Evolutionary conservation across 805 yeast genomes (phyloP).

Genomic region (Diddensiella caesifluorescens): DNA sequence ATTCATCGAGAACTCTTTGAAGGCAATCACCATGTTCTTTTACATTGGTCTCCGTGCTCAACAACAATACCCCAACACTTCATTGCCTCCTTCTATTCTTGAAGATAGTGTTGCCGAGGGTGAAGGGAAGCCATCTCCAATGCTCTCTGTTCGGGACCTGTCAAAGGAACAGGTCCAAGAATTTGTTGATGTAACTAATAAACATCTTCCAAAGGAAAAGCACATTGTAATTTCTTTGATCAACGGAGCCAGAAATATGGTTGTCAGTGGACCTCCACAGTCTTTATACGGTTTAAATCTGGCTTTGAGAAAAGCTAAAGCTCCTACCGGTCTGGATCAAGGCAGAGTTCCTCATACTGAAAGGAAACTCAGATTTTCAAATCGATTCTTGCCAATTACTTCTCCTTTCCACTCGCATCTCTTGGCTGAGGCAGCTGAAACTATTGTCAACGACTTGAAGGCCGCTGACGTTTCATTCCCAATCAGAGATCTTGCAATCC

Average conservation of each 20-base stretch:
- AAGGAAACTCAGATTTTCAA: slow-evolving; percentile 89
- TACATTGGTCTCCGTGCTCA: slow-evolving; percentile 91
- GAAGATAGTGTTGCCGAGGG: slow-evolving; percentile 89
- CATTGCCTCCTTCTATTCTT: slow-evolving; percentile 87
- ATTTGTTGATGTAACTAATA: slow-evolving; percentile 80
- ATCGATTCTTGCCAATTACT: slow-evolving; percentile 89
- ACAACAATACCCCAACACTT: slow-evolving; percentile 85
- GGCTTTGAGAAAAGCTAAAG: slow-evolving; percentile 88
- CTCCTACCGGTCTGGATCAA: slow-evolving; percentile 91
- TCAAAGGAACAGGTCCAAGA: slow-evolving; percentile 71
- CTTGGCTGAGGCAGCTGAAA: slow-evolving; percentile 63
- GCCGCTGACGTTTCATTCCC: slow-evolving; percentile 53
- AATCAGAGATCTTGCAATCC: slow-evolving; percentile 58
- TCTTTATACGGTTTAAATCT: slow-evolving; percentile 93
- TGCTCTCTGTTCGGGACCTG: slow-evolving; percentile 91
- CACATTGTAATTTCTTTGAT: slow-evolving; percentile 86
- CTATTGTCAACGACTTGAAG: slow-evolving; percentile 61
- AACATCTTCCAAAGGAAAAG: slow-evolving; percentile 86
- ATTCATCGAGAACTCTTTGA: slow-evolving; percentile 63
- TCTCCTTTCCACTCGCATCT: slow-evolving; percentile 96
- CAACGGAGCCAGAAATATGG: slow-evolving; percentile 94
- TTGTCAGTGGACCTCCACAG: slow-evolving; percentile 97
- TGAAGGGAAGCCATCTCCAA: slow-evolving; percentile 96
- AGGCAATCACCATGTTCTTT: slow-evolving; percentile 80
- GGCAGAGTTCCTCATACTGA: slow-evolving; percentile 89